Base-by-base conservation (phyloP, 306 rosid genomes). In the Cicer pinnatifidum region DNA sequence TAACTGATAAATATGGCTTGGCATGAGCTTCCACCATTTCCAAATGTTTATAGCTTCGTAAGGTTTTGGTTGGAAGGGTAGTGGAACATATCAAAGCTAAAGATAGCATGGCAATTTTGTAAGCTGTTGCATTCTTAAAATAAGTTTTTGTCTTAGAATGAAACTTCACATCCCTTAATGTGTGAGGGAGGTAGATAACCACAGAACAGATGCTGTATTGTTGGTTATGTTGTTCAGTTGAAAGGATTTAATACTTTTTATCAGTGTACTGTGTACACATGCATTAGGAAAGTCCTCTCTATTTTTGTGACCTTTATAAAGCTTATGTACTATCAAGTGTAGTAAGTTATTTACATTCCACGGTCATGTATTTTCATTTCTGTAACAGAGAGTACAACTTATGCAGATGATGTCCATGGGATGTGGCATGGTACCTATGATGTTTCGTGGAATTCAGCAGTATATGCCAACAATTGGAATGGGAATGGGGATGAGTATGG, bases 331-430 rank as follows among this genome's bases (percentile, higher is more conserved):
- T 20, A 40, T 72, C 5, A n/a, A 19, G 40, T 51, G 35, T 66
- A 47, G 61, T 50, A 20, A 62, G 38, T 71, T 61, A 52, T 78
- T 23, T 53, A 52, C 66, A 66, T 54, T 65, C 57, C 53, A 58
- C 45, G 67, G 67, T 45, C 75, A 58, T 40, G 45, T 46, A 46
- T 63, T 66, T 23, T 74, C 37, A 52, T 71, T 54, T 63, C 64
- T 70, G 39, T 69, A 20, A 45, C 58, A 51, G 65, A 72, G 71
- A 47, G 69, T 73, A 69, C 71, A 37, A 56, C 73, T 23, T 60
- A 75, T 73, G 88, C 92, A 93, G 98, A 93, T 93, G 94, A 89
- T 93, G 97, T 91, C 97, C 75, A 93, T 87, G 97, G 98, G 96
- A 77, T 91, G 91, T 70, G 89, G 97, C 71, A 84, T 89, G 97